Conservation (phyloP, 208 protist genomes). For the Trypanosoma congolense region DNA sequence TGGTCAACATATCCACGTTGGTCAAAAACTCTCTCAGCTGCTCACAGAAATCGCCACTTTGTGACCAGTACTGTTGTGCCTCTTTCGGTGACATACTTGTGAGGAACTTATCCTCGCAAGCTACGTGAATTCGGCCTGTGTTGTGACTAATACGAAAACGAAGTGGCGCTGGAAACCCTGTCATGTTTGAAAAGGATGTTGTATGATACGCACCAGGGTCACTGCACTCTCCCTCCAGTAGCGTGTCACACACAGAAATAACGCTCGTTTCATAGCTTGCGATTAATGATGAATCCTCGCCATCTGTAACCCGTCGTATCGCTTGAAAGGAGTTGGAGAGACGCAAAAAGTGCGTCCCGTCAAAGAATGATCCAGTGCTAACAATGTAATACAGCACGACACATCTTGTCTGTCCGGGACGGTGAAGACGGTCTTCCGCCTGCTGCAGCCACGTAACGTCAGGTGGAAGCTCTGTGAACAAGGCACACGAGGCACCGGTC, state of each 20-base stretch:
- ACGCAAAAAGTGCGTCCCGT: conserved; percentile 51
- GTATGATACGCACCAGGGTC: background rate
- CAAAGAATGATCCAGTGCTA: conserved; percentile 53
- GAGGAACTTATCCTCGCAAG: conserved; percentile 6
- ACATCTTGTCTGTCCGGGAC: conserved; percentile 44
- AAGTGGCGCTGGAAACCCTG: conserved; percentile 1
- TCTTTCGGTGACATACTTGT: conserved; percentile 36
- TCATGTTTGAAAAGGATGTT: conserved; percentile 3
- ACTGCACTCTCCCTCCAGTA: conserved; percentile 1
- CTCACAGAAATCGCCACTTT: conserved; percentile 38
- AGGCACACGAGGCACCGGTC: conserved; percentile 48
- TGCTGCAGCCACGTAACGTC: conserved; percentile 74
- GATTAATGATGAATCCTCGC: conserved; percentile 9
- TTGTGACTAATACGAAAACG: conserved; percentile 48
- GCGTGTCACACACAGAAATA: background rate
- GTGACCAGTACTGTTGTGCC: conserved; percentile 30
- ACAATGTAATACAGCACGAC: conserved; percentile 68
- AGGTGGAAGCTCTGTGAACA: conserved; percentile 84
- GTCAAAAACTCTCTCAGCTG: conserved; percentile 54
- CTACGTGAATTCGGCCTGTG: conserved; percentile 67
- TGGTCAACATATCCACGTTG: conserved; percentile 15
- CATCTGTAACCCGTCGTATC: conserved; percentile 17
- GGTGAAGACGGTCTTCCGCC: conserved; percentile 82
- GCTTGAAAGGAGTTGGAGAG: conserved; percentile 31
- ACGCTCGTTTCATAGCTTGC: conserved; percentile 16